Evolutionary conservation across 176 grass and related monocot species (phyloP).

Genomic region (Musa itinerans): DNA sequence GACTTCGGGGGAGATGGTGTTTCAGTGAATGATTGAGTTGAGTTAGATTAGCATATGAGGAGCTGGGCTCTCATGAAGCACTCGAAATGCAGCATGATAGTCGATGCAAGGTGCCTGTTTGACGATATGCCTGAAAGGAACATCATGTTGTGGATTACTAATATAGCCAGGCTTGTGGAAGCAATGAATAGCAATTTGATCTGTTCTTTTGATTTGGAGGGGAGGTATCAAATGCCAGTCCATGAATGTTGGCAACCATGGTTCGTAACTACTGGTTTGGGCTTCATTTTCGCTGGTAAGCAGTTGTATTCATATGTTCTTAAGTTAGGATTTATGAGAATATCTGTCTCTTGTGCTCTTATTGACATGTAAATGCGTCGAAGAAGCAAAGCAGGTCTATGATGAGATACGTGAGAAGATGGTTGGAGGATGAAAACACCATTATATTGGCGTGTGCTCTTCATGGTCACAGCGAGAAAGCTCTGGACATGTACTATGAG

Average conservation of each 20-base stretch:
- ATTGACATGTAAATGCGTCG: constrained; percentile 64
- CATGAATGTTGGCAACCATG: constrained; percentile 36
- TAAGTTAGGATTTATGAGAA: constrained; percentile 38
- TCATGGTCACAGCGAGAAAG: constrained; percentile 49
- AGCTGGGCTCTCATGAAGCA: constrained; percentile 38
- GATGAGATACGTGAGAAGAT: constrained; percentile 33
- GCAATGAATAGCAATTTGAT: constrained; percentile 24
- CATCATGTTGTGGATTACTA: constrained; percentile 40
- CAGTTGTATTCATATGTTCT: constrained; percentile 52
- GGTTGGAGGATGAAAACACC: constrained; percentile 47
- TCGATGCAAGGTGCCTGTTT: constrained; percentile 52
- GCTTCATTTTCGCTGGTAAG: constrained; percentile 21
- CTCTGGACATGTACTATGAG: constrained; percentile 46
- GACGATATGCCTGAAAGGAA: constrained; percentile 46
- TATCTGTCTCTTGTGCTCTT: constrained; percentile 40
- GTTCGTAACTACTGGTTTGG: constrained; percentile 28
- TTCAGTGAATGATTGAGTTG: constrained; percentile 44
- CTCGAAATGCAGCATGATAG: constrained; percentile 45
- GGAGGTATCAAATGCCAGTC: background rate
- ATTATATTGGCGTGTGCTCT: constrained; percentile 47
- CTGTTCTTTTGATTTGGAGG: constrained; percentile 46
- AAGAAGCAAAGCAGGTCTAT: constrained; percentile 45
- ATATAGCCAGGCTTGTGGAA: constrained; percentile 49
- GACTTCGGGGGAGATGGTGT: constrained; percentile 39
- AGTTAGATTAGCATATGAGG: constrained; percentile 43